phyloP scores from a whole-genome alignment of 345 rosid genomes.

The Eutrema japonicum region DNA sequence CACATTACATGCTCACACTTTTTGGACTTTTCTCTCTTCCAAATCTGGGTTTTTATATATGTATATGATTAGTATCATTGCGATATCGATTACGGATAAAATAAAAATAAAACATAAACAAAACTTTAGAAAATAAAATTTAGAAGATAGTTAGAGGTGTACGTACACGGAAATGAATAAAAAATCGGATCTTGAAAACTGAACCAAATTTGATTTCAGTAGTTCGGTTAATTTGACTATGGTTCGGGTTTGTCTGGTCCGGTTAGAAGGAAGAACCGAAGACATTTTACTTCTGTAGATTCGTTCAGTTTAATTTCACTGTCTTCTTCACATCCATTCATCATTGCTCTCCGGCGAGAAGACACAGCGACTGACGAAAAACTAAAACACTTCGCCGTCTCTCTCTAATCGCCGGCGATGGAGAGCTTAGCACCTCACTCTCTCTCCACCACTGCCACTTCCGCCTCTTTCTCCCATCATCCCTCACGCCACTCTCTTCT shows the following conservation, averaged over 20 bases:
- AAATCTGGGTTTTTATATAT: not conserved
- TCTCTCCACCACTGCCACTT: slow-evolving; percentile 51
- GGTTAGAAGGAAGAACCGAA: not conserved
- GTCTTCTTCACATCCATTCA: slow-evolving; percentile 34
- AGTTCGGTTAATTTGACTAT: slow-evolving; percentile 3
- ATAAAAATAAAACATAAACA: too few relatives aligned
- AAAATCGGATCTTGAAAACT: not conserved
- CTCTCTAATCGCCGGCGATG: slow-evolving; percentile 51
- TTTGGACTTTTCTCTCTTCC: not conserved
- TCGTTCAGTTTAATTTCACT: slow-evolving; percentile 13
- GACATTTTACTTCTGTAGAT: not conserved
- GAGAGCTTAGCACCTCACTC: slow-evolving; percentile 69
- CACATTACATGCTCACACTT: not conserved
- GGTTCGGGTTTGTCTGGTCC: slow-evolving; percentile 9
- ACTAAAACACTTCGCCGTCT: not conserved
- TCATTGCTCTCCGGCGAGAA: slow-evolving; percentile 36
- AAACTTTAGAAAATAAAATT: too few relatives aligned
- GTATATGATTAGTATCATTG: not conserved
- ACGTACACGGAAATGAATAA: not conserved
- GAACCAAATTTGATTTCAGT: not conserved
- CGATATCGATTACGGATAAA: too few relatives aligned
- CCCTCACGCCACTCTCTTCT: slow-evolving; percentile 48
- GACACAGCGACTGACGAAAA: slow-evolving; percentile 4
- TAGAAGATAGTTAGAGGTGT: too few relatives aligned
- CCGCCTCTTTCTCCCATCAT: slow-evolving; percentile 41